Conservation (phyloP, 768 basidiomycete species). For the Phlebiopsis gigantea region DNA sequence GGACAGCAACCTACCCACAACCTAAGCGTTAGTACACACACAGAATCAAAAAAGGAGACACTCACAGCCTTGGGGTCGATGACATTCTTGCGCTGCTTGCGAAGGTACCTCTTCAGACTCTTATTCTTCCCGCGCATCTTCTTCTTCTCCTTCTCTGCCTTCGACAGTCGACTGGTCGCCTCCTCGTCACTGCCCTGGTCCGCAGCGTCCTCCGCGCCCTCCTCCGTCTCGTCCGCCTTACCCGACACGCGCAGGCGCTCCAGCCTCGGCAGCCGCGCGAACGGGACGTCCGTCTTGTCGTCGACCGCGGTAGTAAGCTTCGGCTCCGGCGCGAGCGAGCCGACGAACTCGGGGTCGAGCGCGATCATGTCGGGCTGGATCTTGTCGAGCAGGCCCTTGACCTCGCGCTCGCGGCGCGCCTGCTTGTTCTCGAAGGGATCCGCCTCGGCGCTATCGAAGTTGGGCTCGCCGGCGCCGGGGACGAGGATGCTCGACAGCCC, state of each 20-base stretch:
- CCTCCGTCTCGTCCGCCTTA: constrained; percentile 67
- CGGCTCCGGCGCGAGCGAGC: constrained; percentile 56
- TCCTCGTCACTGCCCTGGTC: constrained; percentile 31
- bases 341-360: constrained; percentile 72
- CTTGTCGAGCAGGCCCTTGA: constrained; percentile 84
- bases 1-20: constrained; percentile 35
- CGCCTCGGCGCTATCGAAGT: constrained; percentile 89
- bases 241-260: constrained; percentile 72
- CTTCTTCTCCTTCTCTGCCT: constrained; percentile 54
- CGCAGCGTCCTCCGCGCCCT: constrained; percentile 30
- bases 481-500: constrained; percentile 86
- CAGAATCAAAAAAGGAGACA: constrained; percentile 18
- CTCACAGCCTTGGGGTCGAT: constrained; percentile 75
- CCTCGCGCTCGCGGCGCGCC: constrained; percentile 82
- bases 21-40: constrained; percentile 15
- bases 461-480: constrained; percentile 90
- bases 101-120: constrained; percentile 78
- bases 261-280: constrained; percentile 68
- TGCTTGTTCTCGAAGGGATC: constrained; percentile 91
- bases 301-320: constrained; percentile 49
- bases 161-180: constrained; percentile 23
- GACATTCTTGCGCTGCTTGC: constrained; percentile 94
- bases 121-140: constrained; percentile 88
- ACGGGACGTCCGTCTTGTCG: constrained; percentile 48
- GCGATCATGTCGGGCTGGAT: constrained; percentile 92